Evolutionary conservation across 1,284 basidiomycete species (phyloP).

Genomic region (Fomitiporia mediterranea): DNA sequence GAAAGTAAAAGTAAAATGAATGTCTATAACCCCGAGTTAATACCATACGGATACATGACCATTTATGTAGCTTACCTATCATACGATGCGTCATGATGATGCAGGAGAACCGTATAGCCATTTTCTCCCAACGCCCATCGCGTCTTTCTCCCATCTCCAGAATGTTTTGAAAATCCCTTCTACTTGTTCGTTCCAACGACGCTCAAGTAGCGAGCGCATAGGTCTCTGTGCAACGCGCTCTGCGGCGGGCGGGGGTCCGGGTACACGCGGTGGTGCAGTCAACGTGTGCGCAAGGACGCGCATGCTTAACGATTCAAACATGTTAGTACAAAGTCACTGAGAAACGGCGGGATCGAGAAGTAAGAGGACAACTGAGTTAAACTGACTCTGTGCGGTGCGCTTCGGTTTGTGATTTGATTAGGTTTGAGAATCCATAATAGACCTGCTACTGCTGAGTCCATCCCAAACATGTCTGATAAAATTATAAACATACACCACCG

Average conservation of each 20-base stretch:
- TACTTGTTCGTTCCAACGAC: constrained; percentile 17
- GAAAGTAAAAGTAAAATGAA: too few species aligned
- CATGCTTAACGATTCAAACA: constrained; percentile 5
- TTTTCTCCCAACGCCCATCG: constrained; percentile 6
- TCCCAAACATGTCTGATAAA: not conserved
- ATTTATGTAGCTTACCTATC: too few species aligned
- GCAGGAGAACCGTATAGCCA: constrained; percentile 13
- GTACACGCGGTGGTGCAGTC: constrained; percentile 7
- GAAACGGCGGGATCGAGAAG: not conserved
- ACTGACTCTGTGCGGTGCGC: constrained; percentile 12
- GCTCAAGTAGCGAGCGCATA: constrained; percentile 7
- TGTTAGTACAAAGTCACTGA: not conserved
- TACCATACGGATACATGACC: too few species aligned
- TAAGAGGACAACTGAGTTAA: not conserved
- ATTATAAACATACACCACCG: constrained; percentile 18
- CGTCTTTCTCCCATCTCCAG: constrained; percentile 11
- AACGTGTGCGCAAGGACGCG: constrained; percentile 10
- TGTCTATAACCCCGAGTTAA: too few species aligned
- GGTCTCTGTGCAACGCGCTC: constrained; percentile 12
- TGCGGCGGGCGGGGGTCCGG: constrained; percentile 12
- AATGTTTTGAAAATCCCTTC: constrained; percentile 11
- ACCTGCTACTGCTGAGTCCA: constrained; percentile 1
- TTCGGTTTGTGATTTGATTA: constrained; percentile 18
- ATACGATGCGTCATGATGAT: not conserved
- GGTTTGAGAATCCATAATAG: constrained; percentile 20